phyloP scores from a whole-genome alignment of 331 rosid species.

The Dryas integrifolia region DNA sequence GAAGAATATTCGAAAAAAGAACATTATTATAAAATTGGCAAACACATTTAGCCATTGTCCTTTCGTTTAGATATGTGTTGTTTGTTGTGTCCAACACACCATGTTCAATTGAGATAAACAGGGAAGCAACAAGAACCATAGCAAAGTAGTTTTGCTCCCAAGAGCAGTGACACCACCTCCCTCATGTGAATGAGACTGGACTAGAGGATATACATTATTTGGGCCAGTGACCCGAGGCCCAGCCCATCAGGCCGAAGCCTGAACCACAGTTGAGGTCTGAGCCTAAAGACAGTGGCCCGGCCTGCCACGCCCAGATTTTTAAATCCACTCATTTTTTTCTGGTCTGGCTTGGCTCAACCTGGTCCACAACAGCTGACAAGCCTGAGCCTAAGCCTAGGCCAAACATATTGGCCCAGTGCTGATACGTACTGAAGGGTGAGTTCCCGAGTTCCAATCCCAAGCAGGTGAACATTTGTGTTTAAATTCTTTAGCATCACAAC shows the following conservation, averaged over 20 bases:
- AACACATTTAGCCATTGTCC: not conserved
- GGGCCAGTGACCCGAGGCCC: not conserved
- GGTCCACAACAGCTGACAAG: not conserved
- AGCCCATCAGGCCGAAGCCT: not conserved
- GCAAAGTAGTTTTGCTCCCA: not conserved
- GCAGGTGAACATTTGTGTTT: too few relatives aligned
- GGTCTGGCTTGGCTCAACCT: not conserved
- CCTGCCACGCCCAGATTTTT: not conserved
- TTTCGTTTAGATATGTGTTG: not conserved
- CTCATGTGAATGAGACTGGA: not conserved
- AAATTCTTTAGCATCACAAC: not conserved
- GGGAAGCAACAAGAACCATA: not conserved
- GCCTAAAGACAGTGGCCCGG: not conserved
- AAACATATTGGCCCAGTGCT: too few relatives aligned
- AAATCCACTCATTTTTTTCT: too few relatives aligned
- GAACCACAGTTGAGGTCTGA: not conserved
- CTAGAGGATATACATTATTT: not conserved
- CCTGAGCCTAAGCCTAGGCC: too few relatives aligned
- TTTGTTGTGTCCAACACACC: not conserved
- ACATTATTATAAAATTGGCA: not conserved
- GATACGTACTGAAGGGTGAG: too few relatives aligned
- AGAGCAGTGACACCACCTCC: not conserved
- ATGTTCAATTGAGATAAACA: not conserved
- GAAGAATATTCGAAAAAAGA: constrained; percentile 17
- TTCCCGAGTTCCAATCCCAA: too few relatives aligned